Evolutionary conservation across 768 basidiomycete genomes (phyloP).

Genomic region (Pleurotus citrinopileatus): DNA sequence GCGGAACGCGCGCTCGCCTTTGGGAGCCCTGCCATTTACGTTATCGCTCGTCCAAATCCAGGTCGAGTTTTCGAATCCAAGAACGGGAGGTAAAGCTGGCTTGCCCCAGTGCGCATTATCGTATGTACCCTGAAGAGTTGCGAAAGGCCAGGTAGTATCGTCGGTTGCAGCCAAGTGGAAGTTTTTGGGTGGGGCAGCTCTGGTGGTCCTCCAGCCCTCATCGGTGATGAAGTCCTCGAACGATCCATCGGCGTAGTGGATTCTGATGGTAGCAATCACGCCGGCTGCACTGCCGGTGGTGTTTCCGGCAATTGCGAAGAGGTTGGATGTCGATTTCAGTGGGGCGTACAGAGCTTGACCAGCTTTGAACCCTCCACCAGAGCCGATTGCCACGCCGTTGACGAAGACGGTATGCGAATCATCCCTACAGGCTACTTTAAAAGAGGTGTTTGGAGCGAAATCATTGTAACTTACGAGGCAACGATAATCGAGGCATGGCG

Average conservation of each 20-base stretch:
- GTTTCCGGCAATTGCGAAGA: constrained; percentile 1
- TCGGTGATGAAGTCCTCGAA: constrained; percentile 2
- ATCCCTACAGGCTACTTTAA: no score
- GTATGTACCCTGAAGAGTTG: not conserved
- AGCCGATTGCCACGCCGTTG: constrained; percentile 4
- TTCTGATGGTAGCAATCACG: constrained; percentile 1
- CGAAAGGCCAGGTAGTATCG: not conserved
- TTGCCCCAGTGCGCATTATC: not conserved
- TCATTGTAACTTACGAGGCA: constrained; percentile 16
- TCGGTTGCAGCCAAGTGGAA: not conserved
- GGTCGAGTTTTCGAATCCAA: not conserved
- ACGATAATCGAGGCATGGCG: constrained; percentile 20
- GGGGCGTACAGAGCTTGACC: not conserved
- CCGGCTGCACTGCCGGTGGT: not conserved
- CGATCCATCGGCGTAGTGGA: constrained; percentile 4
- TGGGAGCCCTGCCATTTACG: not conserved
- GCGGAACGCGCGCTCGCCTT: constrained; percentile 1
- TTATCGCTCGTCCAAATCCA: constrained; percentile 9
- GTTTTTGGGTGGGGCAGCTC: not conserved
- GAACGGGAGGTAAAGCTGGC: not conserved
- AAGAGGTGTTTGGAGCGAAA: no score
- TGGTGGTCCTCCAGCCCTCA: constrained; percentile 1
- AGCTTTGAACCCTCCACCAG: not conserved
- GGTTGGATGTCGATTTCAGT: constrained; percentile 2
- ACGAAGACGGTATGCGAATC: not conserved